These are phyloP conservation scores for Alternaria hordeiaustralica DNA, from an alignment of 2,329 filamentous ascomycete species.

Conservation along the genomic window DNA sequence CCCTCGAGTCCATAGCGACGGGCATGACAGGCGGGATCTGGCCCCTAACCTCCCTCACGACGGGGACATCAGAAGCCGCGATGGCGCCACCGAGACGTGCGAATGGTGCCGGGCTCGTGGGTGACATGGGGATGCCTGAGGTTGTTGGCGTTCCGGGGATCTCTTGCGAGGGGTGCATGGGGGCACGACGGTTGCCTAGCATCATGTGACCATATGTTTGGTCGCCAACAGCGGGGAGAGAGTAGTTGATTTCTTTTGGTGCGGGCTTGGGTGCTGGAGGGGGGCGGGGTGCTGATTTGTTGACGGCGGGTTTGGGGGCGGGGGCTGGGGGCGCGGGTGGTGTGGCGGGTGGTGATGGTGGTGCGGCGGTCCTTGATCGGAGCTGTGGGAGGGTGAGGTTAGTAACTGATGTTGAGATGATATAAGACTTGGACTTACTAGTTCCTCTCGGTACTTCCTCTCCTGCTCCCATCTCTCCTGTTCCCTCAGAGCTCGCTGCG, in stretches of 20 bases:
- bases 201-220: conserved; percentile 29
- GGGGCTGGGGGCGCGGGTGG: conserved; percentile 8
- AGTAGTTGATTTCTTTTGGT: conserved; percentile 21
- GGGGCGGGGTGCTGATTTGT: conserved; percentile 7
- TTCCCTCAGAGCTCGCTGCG: conserved; percentile 11
- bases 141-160: conserved; percentile 10
- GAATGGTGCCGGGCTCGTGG: conserved; percentile 12
- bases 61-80: conserved; percentile 10
- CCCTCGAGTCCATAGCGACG: conserved; percentile 1
- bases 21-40: conserved; percentile 2
- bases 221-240: conserved; percentile 19
- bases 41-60: conserved; percentile 13
- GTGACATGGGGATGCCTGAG: conserved; percentile 10
- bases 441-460: conserved; percentile 5
- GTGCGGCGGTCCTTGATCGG: conserved; percentile 2
- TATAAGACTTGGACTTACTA: conserved; percentile 1
- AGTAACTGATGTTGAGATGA: background rate
- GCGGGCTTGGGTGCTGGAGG: conserved; percentile 11
- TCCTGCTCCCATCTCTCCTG: background rate
- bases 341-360: conserved; percentile 10
- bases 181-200: conserved; percentile 28
- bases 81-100: background rate
- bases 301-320: conserved; percentile 3
- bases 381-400: conserved; percentile 4
- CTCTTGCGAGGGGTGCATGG: conserved; percentile 33